Evolutionary conservation across 768 basidiomycete species (phyloP).

Genomic region (Sporobolomyces phaffii): DNA sequence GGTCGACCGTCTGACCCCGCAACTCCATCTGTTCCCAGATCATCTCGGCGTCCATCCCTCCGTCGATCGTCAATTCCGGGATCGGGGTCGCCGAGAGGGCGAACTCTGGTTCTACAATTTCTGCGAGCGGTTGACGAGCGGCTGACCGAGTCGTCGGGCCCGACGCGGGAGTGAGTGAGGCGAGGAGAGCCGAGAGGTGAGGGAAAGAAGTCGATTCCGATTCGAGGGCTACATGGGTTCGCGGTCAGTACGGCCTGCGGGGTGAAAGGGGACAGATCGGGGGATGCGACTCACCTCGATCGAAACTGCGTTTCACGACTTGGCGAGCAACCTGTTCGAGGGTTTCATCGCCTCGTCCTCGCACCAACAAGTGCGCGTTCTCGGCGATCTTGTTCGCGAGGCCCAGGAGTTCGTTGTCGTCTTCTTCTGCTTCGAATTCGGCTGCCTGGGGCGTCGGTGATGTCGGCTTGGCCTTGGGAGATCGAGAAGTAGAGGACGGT

Average conservation of each 20-base stretch:
- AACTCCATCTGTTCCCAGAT: constrained; percentile 93
- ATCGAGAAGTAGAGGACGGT: not conserved
- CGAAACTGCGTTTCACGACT: constrained; percentile 46
- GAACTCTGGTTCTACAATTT: constrained; percentile 32
- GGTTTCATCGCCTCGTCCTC: constrained; percentile 40
- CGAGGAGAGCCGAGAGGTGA: constrained; percentile 61
- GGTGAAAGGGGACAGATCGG: too few species aligned
- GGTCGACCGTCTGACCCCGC: constrained; percentile 58
- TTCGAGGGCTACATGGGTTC: constrained; percentile 54
- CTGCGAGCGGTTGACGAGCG: constrained; percentile 29
- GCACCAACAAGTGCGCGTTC: constrained; percentile 39
- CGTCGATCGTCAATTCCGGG: constrained; percentile 53
- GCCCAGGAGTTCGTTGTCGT: constrained; percentile 21
- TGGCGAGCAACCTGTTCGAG: constrained; percentile 42
- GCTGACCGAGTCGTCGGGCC: constrained; percentile 56
- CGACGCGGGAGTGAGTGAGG: constrained; percentile 60
- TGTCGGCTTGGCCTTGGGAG: not conserved
- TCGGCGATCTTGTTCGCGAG: constrained; percentile 38
- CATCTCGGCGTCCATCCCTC: constrained; percentile 72
- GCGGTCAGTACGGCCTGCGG: not conserved
- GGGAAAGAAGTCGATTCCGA: constrained; percentile 63
- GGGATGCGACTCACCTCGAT: constrained; percentile 44
- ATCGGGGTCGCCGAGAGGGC: constrained; percentile 59
- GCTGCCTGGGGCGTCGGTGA: not conserved
- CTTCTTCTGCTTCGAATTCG: not conserved